Conservation (phyloP, 116 monocot species). For the Trichopus zeylanicus region DNA sequence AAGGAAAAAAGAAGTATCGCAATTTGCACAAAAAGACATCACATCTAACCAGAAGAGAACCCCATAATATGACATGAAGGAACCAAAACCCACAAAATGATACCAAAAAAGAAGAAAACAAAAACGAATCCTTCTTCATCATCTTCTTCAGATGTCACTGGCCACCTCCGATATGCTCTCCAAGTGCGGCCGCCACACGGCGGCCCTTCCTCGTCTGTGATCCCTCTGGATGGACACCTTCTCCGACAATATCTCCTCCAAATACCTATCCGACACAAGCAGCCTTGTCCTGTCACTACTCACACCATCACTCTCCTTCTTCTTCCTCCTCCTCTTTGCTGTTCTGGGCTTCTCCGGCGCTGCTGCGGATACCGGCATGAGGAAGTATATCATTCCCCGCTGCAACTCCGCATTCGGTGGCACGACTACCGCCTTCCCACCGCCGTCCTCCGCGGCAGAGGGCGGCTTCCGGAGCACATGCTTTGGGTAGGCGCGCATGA, state of each 20-base stretch:
- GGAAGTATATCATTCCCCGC: slow-evolving; percentile 79
- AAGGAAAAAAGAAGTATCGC: too few species aligned
- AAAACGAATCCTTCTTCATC: too few species aligned
- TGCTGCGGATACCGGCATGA: slow-evolving; percentile 34
- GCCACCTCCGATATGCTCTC: slow-evolving; percentile 67
- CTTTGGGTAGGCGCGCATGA: slow-evolving; percentile 64
- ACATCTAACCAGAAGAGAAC: too few species aligned
- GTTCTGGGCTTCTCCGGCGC: slow-evolving; percentile 9
- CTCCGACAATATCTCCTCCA: slow-evolving; percentile 57
- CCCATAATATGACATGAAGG: too few species aligned
- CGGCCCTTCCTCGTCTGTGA: slow-evolving; percentile 50
- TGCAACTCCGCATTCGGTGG: slow-evolving; percentile 63
- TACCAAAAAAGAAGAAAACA: too few species aligned
- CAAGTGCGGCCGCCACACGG: slow-evolving; percentile 71
- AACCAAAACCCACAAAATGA: too few species aligned
- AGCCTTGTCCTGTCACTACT: slow-evolving; percentile 17
- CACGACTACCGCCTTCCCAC: slow-evolving; percentile 22
- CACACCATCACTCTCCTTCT: background rate
- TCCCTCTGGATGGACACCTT: slow-evolving; percentile 33
- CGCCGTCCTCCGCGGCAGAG: slow-evolving; percentile 20
- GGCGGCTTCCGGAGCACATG: slow-evolving; percentile 60
- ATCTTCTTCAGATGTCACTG: slow-evolving; percentile 21
- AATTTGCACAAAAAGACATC: too few species aligned
- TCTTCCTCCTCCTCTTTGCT: slow-evolving; percentile 22
- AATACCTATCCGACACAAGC: slow-evolving; percentile 30